Base-by-base conservation (phyloP, 1,284 basidiomycete genomes). In the Cryptococcus sp. region DNA sequence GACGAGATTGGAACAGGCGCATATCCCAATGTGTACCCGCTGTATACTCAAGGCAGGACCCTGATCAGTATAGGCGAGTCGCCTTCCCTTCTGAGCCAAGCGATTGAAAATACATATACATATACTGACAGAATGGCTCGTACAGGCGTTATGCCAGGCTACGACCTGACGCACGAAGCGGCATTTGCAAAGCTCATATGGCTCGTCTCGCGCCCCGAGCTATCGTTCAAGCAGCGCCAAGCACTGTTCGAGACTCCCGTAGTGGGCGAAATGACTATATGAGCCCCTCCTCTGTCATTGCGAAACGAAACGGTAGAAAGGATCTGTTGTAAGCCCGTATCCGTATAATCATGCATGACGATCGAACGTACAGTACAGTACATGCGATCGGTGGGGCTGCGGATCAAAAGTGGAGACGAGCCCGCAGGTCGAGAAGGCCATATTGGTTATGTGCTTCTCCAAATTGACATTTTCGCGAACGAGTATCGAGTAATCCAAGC, bases 91-190 rank as follows among this genome's bases (percentile, higher is more conserved):
- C 42, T 35, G 31, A 35, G 31, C 31, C 31, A 35, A 8, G 10
- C 38, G 55, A 47, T 15, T 42, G 40, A 6, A 35, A 25, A 31
- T 45, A 38, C 6, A 25, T 25, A 6, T 3, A 56, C 45, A 16
- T 27, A 16, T 47, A n/a, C 42, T 44, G 23, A 45, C 41, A 31
- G 22, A 46, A 13, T 7, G 49, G 41, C 1, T 50, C 13, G 31
- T 35, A 13, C 31, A 65, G 70, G 72, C 31, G 75, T 77, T 3
- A 55, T 75, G 40, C 75, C 75, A 15, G 75, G 74, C 1, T 73
- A 71, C 58, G 75, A 77, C 63, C 65, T 77, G 54, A 77, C 74
- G 39, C 75, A 77, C 68, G 75, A 77, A 63, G 75, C 75, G 7
- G 75, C 75, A 15, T 77, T 77, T 40, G 75, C 75, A 2, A 77